Conservation (phyloP, 371 early-diverging fungal genomes). For the Mucor indicus region DNA sequence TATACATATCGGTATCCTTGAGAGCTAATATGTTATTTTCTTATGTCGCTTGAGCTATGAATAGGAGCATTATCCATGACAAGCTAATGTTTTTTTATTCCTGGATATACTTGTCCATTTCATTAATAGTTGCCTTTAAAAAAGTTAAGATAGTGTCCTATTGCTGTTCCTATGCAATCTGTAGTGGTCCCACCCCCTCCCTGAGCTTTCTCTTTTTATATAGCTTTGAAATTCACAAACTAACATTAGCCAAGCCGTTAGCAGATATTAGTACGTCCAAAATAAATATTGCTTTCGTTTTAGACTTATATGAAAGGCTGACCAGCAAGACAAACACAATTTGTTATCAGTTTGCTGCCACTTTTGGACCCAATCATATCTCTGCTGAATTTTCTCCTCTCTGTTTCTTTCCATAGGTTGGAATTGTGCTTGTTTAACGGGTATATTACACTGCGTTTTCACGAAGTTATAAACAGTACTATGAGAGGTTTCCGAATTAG, state of each 20-base stretch:
- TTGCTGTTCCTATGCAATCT: conserved; percentile 12
- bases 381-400: conserved; percentile 16
- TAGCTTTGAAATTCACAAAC: conserved; percentile 17
- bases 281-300: conserved; percentile 16
- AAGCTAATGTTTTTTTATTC: conserved; percentile 28
- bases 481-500: conserved; percentile 14
- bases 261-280: conserved; percentile 17
- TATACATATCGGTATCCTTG: conserved; percentile 17
- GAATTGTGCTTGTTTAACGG: conserved; percentile 11
- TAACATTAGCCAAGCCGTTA: conserved; percentile 9
- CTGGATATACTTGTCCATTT: conserved; percentile 27
- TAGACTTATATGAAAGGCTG: conserved; percentile 14
- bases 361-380: conserved; percentile 26
- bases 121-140: conserved; percentile 11
- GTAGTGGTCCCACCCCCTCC: conserved; percentile 10
- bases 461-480: conserved; percentile 18
- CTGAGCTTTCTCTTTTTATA: conserved; percentile 15
- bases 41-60: conserved; percentile 22
- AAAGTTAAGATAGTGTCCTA: conserved; percentile 12
- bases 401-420: conserved; percentile 8
- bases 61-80: conserved; percentile 27
- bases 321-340: conserved; percentile 4
- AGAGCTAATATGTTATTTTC: conserved; percentile 19
- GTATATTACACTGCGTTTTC: conserved; percentile 16
- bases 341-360: conserved; percentile 27